Base-by-base conservation (phyloP, 306 rosid species). In the Cucurbita pepo region DNA sequence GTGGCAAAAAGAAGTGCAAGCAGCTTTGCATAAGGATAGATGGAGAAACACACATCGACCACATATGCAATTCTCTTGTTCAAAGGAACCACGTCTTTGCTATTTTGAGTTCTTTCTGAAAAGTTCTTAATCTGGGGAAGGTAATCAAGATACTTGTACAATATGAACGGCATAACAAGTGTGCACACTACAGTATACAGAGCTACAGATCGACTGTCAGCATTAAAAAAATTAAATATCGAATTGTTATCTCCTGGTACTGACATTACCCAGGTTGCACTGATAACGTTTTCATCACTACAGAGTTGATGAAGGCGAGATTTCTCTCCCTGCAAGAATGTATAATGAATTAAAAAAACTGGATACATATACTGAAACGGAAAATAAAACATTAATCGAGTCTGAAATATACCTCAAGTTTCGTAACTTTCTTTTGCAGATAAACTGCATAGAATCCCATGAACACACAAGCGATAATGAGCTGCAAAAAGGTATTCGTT, bases 1-100 rank as follows among this genome's bases (percentile, higher is more conserved):
- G 98, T 93, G 63, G 98, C 98, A 56, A 86, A 88, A 71, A 93
- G 97, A 80, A 93, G 98, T 1, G 98, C 98, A 61, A 93, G 91
- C 22, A 93, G 87, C 85, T 93, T 93, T 41, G 98, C 98, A 72
- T 86, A 94, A 75, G 97, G 97, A 80, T 94, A 89, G 82, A 94
- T 82, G 70, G 97, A 94, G 88, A 94, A 94, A 77, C 88, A 90
- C 5, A 90, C 97, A 81, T 90, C 97, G 57, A 94, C 97, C 78
- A 80, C 89, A 78, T 90, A 94, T 40, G 97, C 96, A 79, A 90
- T 79, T 80, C 90, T 94, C 88, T 94, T 94, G 82, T 89, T 88
- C 77, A 94, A 79, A 5, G 98, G 95, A 60, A 82, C 97, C 83
- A 82, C 94, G 79, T 88, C 97, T 82, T 94, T 85, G 79, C 76